These are phyloP conservation scores for Bothriochloa decipiens DNA, from an alignment of 176 grass and related monocot genomes.

Conservation along the genomic window DNA sequence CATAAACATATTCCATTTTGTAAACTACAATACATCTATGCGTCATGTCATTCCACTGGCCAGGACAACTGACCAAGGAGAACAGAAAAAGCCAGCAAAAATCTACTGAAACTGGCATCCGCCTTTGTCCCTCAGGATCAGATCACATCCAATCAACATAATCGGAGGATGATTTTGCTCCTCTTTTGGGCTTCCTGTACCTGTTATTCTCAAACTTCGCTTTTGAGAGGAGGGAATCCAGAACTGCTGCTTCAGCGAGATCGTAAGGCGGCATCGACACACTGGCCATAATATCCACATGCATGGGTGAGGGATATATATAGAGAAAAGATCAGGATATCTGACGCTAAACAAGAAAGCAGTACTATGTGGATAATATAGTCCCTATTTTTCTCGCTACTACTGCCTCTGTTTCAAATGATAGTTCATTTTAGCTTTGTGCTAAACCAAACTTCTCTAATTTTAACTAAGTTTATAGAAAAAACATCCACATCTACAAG, in stretches of 20 bases:
- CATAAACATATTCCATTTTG: not conserved
- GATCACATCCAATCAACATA: slow-evolving; percentile 57
- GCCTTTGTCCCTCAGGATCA: not conserved
- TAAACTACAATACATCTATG: slow-evolving; percentile 15
- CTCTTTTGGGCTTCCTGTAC: slow-evolving; percentile 48
- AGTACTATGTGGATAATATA: not conserved
- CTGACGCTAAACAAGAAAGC: not conserved
- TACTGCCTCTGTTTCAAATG: not conserved
- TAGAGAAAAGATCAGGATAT: slow-evolving; percentile 10
- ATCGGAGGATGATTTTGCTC: slow-evolving; percentile 43
- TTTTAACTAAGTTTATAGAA: not conserved
- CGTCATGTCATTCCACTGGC: not conserved
- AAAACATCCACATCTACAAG: not conserved
- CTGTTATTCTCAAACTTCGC: slow-evolving; percentile 55
- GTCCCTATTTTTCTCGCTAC: not conserved
- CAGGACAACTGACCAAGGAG: not conserved
- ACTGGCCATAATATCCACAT: slow-evolving; percentile 24
- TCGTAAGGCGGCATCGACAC: slow-evolving; percentile 47
- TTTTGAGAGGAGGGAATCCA: slow-evolving; percentile 54
- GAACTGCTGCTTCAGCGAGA: slow-evolving; percentile 46
- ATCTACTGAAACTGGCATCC: not conserved
- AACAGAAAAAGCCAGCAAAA: not conserved
- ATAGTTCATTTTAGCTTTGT: not conserved
- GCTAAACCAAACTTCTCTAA: not conserved
- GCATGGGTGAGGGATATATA: not conserved